These are phyloP conservation scores for Gynochthodes officinalis DNA, from an alignment of 257 asterid species.

Conservation along the genomic window DNA sequence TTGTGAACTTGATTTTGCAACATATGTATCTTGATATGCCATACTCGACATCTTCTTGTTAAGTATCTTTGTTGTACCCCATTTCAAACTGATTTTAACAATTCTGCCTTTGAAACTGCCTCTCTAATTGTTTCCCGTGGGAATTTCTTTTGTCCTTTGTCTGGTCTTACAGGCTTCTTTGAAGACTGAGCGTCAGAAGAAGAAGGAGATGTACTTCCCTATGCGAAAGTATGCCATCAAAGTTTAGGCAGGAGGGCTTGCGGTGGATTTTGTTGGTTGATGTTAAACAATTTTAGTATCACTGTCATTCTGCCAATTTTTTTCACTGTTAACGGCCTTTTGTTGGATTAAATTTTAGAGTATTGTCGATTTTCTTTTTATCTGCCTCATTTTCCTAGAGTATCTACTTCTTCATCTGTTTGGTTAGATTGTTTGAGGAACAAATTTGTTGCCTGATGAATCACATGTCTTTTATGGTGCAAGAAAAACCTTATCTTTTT, in stretches of 20 bases:
- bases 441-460: no score
- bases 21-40: not conserved
- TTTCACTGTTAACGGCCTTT: conserved; percentile 4
- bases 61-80: not conserved
- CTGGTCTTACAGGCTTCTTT: conserved; percentile 24
- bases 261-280: conserved; percentile 1
- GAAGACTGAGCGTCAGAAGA: conserved; percentile 35
- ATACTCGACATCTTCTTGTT: not conserved
- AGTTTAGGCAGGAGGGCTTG: conserved; percentile 23
- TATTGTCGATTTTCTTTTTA: not conserved
- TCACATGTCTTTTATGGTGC: not conserved
- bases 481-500: no score
- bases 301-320: conserved; percentile 2
- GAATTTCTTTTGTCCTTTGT: not conserved
- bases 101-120: not conserved
- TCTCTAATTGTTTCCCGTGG: not conserved
- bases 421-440: not conserved
- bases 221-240: conserved; percentile 34
- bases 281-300: not conserved
- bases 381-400: not conserved
- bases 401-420: not conserved
- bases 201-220: conserved; percentile 41
- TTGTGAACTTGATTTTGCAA: not conserved
- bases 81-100: not conserved
- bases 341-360: not conserved